Evolutionary conservation across 495 filamentous ascomycete genomes (phyloP), one percentile per base, ranked within the genome.

Genomic region (Oleoguttula mirabilis): DNA sequence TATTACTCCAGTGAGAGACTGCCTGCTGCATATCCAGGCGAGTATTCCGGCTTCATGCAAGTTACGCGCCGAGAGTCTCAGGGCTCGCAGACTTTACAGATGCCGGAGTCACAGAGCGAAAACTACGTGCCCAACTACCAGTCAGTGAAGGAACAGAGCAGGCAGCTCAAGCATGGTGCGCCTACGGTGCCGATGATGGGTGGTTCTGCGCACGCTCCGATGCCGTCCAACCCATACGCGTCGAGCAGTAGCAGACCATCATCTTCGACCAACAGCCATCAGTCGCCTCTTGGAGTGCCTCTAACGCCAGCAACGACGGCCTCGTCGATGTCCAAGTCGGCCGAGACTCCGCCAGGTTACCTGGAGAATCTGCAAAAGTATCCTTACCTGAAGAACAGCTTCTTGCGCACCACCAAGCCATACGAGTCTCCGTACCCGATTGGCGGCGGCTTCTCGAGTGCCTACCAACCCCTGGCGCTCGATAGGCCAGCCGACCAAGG

Each of bases 331-430:
- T 12, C 32, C 21, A 54, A 46, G 22, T 8, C 22, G 2, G 12
- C 37, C 4, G 36, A 55, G 11, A 39, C 32, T 22, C 42, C 43
- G 19, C 38, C 46, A 6, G 47, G 50, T 3, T 62, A 62, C 43
- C 41, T 62, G 27, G 45, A 41, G 37, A 55, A 58, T 39, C 27
- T 61, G 21, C 56, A 55, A 28, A 50, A 57, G 40, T 64, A 64
- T 45, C 59, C 59, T 10, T 64, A 61, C 43, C 57, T 64, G 0
- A 54, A 45, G 23, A 59, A 64, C 45, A 52, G 55, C 33, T 61
- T 51, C 42, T 55, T 58, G 36, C 39, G 57, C 23, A 54, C 52
- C 41, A 43, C 54, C 25, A 48, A 51, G 39, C 52, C 51, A 40
- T 59, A 64, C 43, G 45, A 56, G 4, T 60, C 55, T 19, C 59